phyloP scores from a whole-genome alignment of 2,329 filamentous ascomycete genomes.

The Aspergillus phoenicis region DNA sequence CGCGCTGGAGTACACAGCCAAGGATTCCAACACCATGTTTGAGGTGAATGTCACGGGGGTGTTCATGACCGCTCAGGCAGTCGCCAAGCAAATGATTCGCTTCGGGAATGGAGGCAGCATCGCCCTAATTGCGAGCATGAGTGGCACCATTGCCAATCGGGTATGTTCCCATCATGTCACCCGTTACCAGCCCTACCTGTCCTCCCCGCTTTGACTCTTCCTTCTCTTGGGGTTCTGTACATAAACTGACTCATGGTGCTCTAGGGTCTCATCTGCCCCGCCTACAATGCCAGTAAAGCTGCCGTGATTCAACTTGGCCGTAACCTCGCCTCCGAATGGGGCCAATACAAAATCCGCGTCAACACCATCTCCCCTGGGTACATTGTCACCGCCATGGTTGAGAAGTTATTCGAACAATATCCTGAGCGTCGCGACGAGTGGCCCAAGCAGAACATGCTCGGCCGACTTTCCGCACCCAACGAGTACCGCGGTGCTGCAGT shows the following conservation, averaged over 20 bases:
- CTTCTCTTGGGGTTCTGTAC: not conserved
- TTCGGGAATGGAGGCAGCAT: constrained; percentile 63
- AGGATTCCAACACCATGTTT: constrained; percentile 65
- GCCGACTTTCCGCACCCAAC: constrained; percentile 64
- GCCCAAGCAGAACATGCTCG: constrained; percentile 85
- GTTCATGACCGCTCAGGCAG: constrained; percentile 66
- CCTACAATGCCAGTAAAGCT: constrained; percentile 54
- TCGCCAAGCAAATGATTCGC: constrained; percentile 65
- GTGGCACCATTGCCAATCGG: constrained; percentile 60
- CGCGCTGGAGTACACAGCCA: constrained; percentile 73
- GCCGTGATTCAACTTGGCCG: constrained; percentile 51
- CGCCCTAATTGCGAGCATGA: constrained; percentile 65
- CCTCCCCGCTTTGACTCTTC: not conserved
- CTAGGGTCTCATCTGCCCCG: constrained; percentile 51
- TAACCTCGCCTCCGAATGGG: constrained; percentile 54
- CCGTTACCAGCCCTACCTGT: not conserved
- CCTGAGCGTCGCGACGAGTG: constrained; percentile 77
- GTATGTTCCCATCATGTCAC: constrained; percentile 19
- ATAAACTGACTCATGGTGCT: constrained; percentile 6
- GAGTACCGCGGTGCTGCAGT: constrained; percentile 65
- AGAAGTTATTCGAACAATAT: constrained; percentile 60
- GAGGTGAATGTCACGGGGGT: constrained; percentile 64
- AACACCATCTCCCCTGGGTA: constrained; percentile 54
- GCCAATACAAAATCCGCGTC: constrained; percentile 51
- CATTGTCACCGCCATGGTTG: constrained; percentile 52